Evolutionary conservation across 352 stramenopile species (phyloP).

Genomic region (Stramenopiles sp.): DNA sequence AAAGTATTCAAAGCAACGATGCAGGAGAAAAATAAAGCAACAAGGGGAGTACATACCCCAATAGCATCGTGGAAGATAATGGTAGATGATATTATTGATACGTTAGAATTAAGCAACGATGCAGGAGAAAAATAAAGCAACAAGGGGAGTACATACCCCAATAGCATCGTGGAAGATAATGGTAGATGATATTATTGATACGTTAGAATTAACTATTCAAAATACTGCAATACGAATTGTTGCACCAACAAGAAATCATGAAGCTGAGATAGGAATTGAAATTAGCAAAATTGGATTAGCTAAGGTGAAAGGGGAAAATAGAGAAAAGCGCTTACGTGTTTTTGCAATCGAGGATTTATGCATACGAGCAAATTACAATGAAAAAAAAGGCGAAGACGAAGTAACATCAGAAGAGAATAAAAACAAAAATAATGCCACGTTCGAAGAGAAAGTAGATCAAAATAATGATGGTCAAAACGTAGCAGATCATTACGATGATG

Average conservation of each 20-base stretch:
- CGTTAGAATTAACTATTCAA: background rate
- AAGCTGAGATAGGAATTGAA: background rate
- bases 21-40: background rate
- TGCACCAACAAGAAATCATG: background rate
- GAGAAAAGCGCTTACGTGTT: background rate
- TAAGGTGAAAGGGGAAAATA: background rate
- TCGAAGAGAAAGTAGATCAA: too few relatives aligned
- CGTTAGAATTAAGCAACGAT: background rate
- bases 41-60: background rate
- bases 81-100: too few relatives aligned
- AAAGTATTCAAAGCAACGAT: background rate
- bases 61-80: background rate
- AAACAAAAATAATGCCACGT: background rate
- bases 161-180: background rate
- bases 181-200: background rate
- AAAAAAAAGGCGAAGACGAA: background rate
- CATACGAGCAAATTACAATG: background rate
- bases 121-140: background rate
- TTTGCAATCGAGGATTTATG: background rate
- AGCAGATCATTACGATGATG: background rate
- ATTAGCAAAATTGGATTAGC: background rate
- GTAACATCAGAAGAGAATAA: background rate
- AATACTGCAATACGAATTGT: background rate
- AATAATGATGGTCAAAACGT: background rate
- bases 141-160: background rate